A percentile compares a stretch with the other conserved stretches of the same genome.
Conservation (phyloP, 345 rosid genomes). For the Eucalyptus shirleyi region DNA sequence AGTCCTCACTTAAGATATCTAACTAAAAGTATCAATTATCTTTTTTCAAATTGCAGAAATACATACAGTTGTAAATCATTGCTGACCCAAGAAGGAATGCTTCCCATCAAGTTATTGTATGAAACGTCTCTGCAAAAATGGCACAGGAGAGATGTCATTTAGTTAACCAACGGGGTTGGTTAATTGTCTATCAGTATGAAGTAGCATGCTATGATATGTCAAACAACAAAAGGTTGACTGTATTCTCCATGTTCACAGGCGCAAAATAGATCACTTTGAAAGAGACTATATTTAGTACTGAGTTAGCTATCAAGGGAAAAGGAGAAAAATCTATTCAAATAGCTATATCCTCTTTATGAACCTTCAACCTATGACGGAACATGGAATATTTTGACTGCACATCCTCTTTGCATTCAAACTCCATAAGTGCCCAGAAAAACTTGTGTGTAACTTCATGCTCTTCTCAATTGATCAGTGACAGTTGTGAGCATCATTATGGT, state of each 20-base stretch:
- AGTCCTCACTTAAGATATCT: neutral
- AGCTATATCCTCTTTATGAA: neutral
- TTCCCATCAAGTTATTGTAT: slow-evolving; percentile 58
- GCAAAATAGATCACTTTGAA: neutral
- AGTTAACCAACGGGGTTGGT: neutral
- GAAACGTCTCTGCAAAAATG: slow-evolving; percentile 57
- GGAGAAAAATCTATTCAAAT: neutral
- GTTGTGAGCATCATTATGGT: neutral
- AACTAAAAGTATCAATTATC: neutral
- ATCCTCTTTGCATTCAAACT: neutral
- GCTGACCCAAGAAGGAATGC: slow-evolving; percentile 59
- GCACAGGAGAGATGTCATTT: neutral
- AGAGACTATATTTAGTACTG: neutral
- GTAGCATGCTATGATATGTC: neutral
- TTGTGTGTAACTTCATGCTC: neutral
- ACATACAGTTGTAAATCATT: slow-evolving; percentile 38
- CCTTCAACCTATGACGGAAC: neutral
- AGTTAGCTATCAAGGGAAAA: neutral
- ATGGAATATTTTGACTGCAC: neutral
- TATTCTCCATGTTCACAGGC: neutral
- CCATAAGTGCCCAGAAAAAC: neutral
- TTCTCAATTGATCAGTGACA: neutral
- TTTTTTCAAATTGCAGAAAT: neutral
- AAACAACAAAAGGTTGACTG: neutral
- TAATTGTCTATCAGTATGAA: neutral